phyloP scores from a whole-genome alignment of 805 yeast genomes.

The Yarrowia phangngaensis region DNA sequence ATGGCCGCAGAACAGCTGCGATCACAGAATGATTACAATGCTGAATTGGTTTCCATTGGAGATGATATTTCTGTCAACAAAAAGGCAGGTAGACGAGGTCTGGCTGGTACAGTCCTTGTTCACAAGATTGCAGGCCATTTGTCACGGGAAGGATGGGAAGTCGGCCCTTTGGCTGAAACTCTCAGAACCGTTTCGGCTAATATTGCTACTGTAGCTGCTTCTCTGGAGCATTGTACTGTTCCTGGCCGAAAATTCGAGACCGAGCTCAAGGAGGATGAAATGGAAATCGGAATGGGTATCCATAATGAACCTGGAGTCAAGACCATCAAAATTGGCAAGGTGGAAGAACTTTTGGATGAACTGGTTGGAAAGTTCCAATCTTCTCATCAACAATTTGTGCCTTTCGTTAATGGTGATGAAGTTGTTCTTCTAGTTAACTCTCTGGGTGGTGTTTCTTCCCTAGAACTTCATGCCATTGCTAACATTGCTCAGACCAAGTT shows the following conservation, averaged over 20 bases:
- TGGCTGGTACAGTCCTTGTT: slow-evolving; percentile 85
- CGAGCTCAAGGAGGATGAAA: slow-evolving; percentile 55
- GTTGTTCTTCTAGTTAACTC: slow-evolving; percentile 73
- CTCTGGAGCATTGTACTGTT: slow-evolving; percentile 83
- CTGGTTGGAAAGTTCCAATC: slow-evolving; percentile 67
- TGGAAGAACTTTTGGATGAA: slow-evolving; percentile 54
- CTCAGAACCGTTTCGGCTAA: slow-evolving; percentile 61
- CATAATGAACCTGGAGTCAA: slow-evolving; percentile 90
- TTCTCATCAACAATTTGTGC: slow-evolving; percentile 74
- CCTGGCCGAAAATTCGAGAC: slow-evolving; percentile 71
- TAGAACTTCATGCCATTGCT: slow-evolving; percentile 72
- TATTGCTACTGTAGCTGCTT: slow-evolving; percentile 82
- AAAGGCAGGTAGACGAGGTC: slow-evolving; percentile 87
- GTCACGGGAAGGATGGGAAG: slow-evolving; percentile 43
- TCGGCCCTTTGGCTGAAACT: slow-evolving; percentile 53
- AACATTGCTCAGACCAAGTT: slow-evolving; percentile 54
- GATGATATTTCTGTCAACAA: slow-evolving; percentile 96
- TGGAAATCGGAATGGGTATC: slow-evolving; percentile 92
- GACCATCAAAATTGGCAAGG: slow-evolving; percentile 60
- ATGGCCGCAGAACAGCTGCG: slow-evolving; percentile 85
- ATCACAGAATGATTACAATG: slow-evolving; percentile 60
- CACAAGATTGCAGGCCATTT: slow-evolving; percentile 84
- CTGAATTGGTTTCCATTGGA: slow-evolving; percentile 72
- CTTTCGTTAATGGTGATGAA: slow-evolving; percentile 58
- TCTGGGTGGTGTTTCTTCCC: slow-evolving; percentile 81